Conservation (phyloP, 176 grass and related monocot species). For the Melocanna baccifera region DNA sequence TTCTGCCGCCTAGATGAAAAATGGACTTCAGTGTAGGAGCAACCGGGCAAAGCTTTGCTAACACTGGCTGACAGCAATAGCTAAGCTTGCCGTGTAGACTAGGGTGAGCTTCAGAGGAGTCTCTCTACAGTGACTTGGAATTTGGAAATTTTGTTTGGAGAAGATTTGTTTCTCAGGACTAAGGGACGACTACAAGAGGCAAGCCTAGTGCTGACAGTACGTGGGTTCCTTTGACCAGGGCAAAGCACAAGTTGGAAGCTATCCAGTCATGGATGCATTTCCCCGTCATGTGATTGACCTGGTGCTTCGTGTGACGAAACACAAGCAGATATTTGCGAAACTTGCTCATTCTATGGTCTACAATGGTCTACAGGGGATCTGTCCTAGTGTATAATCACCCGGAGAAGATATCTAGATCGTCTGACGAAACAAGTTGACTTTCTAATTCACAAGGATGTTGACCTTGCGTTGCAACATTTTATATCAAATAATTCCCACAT, state of each 20-base stretch:
- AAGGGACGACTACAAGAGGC: background rate
- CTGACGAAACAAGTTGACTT: background rate
- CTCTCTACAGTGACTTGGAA: background rate
- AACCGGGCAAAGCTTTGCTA: too few species aligned
- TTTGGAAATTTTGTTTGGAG: background rate
- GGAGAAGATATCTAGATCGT: slow-evolving; percentile 9
- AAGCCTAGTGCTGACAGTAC: background rate
- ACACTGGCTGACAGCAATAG: background rate
- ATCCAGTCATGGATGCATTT: background rate
- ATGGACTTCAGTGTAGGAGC: background rate
- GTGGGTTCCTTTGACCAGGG: background rate
- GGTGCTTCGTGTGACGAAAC: background rate
- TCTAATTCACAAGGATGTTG: too few species aligned
- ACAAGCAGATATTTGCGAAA: slow-evolving; percentile 7
- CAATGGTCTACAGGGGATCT: background rate
- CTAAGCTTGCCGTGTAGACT: background rate
- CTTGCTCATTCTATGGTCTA: background rate
- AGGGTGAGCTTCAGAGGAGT: background rate
- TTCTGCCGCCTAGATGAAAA: background rate
- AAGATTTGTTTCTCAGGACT: background rate
- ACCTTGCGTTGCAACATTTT: too few species aligned
- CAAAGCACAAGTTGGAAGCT: background rate
- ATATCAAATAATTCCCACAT: too few species aligned
- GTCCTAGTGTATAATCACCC: background rate
- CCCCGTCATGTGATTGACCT: slow-evolving; percentile 14